phyloP scores from a whole-genome alignment of 495 filamentous ascomycete species.

The Talaromyces borbonicus region DNA sequence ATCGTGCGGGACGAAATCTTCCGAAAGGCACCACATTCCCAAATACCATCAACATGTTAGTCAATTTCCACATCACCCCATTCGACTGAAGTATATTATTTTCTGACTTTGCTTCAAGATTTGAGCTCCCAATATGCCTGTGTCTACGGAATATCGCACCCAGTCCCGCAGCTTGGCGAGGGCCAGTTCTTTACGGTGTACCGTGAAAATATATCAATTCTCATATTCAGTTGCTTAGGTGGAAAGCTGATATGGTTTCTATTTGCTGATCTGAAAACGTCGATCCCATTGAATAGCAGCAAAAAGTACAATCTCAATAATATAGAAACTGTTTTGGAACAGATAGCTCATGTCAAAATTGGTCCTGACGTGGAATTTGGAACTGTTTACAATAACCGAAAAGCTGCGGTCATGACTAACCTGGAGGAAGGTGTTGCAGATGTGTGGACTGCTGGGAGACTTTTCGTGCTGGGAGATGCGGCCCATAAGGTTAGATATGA shows the following conservation, averaged over 20 bases:
- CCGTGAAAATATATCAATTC: neutral
- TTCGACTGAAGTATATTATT: no score
- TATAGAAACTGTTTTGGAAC: neutral
- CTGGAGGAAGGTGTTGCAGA: neutral
- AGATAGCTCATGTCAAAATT: neutral
- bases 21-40: neutral
- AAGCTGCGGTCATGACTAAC: neutral
- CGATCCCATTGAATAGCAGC: neutral
- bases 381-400: neutral
- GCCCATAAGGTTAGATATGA: neutral
- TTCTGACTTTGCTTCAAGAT: no score
- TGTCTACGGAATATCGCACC: neutral
- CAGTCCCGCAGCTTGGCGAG: neutral
- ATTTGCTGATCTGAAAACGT: neutral
- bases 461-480: neutral
- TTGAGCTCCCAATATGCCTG: neutral
- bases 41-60: neutral
- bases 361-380: neutral
- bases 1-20: slow-evolving; percentile 25
- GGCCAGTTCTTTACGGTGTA: neutral
- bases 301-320: neutral
- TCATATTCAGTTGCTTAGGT: neutral
- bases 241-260: neutral
- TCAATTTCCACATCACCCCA: no score
- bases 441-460: neutral